These are phyloP conservation scores for Pseudocercospora pini-densiflorae DNA, from an alignment of 2,329 filamentous ascomycete species.

Conservation along the genomic window DNA sequence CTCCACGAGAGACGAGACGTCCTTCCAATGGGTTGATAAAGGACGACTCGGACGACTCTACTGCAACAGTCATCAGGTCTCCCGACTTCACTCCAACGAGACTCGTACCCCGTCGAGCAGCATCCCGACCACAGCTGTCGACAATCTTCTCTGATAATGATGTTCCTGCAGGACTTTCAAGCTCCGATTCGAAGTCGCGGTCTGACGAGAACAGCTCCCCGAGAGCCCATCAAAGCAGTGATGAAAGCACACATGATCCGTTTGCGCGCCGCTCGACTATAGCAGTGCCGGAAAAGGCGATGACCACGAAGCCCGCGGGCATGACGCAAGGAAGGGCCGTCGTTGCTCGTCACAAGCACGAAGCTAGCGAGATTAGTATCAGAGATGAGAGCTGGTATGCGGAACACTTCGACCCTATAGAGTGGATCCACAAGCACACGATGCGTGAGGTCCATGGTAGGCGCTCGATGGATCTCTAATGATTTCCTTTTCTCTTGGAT, in stretches of 20 bases:
- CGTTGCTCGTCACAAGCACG: constrained; percentile 20
- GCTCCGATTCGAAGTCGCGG: constrained; percentile 10
- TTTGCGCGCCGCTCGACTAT: constrained; percentile 14
- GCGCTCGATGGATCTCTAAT: constrained; percentile 43
- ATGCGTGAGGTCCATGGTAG: constrained; percentile 42
- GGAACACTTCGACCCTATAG: constrained; percentile 33
- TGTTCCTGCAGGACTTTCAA: constrained; percentile 18
- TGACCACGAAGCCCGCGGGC: constrained; percentile 1
- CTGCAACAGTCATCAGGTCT: constrained; percentile 23
- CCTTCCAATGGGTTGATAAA: constrained; percentile 22
- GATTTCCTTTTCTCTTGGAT: neutral
- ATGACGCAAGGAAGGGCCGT: constrained; percentile 14
- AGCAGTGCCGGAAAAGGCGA: constrained; percentile 5
- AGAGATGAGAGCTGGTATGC: constrained; percentile 41
- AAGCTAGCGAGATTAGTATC: constrained; percentile 27
- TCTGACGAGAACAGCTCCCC: constrained; percentile 28
- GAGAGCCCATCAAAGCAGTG: constrained; percentile 17
- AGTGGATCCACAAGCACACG: constrained; percentile 37
- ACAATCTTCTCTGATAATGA: constrained; percentile 34
- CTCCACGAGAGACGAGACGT: constrained; percentile 21
- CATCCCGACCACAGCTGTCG: constrained; percentile 32
- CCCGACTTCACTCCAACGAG: constrained; percentile 22
- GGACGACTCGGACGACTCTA: constrained; percentile 26
- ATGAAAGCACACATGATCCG: constrained; percentile 9
- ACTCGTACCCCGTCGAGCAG: constrained; percentile 13